These are phyloP conservation scores for Lonicera japonica DNA, from an alignment of 129 eudicot genomes.

Conservation along the genomic window DNA sequence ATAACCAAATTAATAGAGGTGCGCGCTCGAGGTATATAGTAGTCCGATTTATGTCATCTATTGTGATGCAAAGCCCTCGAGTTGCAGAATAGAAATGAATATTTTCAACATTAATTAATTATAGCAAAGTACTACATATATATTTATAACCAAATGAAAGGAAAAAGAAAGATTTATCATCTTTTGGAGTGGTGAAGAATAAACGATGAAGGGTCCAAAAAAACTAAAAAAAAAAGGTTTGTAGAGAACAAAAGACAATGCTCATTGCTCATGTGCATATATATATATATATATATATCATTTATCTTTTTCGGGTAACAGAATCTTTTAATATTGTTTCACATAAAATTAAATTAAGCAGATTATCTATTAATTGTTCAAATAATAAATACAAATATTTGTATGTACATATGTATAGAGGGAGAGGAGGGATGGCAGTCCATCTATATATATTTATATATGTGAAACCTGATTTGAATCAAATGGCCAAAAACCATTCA, in stretches of 20 bases:
- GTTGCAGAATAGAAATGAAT: too few relatives aligned
- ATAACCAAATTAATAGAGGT: too few relatives aligned
- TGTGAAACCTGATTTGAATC: not conserved
- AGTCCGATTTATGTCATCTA: too few relatives aligned
- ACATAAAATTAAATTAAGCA: not conserved
- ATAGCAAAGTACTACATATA: too few relatives aligned
- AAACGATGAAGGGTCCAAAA: constrained; percentile 49
- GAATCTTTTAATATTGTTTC: not conserved
- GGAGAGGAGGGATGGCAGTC: too few relatives aligned
- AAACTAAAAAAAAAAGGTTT: too few relatives aligned
- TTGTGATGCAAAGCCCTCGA: too few relatives aligned
- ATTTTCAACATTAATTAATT: too few relatives aligned
- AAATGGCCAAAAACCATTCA: constrained; percentile 12
- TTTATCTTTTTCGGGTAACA: not conserved
- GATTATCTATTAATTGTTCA: too few relatives aligned
- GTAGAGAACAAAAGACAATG: constrained; percentile 26
- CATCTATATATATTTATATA: not conserved
- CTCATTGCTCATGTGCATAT: constrained; percentile 30
- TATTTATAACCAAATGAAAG: not conserved
- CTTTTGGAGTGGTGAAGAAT: constrained; percentile 33
- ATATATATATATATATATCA: constrained; percentile 10
- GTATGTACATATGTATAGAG: too few relatives aligned
- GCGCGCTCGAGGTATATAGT: too few relatives aligned
- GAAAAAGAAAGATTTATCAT: not conserved
- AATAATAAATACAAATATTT: too few relatives aligned